Conservation (phyloP, 2,329 filamentous ascomycete species). For the Ophiostoma himal-ulmi region DNA sequence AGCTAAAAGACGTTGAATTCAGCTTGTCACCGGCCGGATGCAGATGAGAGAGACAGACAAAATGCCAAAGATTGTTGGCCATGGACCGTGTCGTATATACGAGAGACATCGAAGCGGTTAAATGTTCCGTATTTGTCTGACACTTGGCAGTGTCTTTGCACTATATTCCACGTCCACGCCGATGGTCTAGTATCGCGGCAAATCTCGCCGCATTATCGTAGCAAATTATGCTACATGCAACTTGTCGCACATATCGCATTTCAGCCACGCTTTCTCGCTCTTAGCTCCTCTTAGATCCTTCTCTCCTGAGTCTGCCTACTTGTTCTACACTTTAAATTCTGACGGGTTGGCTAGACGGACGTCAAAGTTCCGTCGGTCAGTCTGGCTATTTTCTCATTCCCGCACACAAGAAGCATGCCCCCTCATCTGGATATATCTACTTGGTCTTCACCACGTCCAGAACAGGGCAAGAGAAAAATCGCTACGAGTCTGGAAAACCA, state of each 20-base stretch:
- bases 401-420: not conserved
- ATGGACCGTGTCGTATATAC: not conserved
- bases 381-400: not conserved
- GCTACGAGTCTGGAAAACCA: not conserved
- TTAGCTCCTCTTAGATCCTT: not conserved
- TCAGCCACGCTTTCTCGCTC: not conserved
- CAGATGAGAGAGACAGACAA: not conserved
- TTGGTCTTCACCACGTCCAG: not conserved
- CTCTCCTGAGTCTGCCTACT: not conserved
- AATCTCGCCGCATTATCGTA: too few relatives aligned
- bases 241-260: not conserved
- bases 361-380: not conserved
- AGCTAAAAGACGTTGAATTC: not conserved
- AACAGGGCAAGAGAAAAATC: not conserved
- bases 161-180: not conserved
- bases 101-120: not conserved
- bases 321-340: not conserved
- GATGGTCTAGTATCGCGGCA: not conserved
- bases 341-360: not conserved
- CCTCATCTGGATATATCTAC: not conserved
- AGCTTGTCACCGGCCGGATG: not conserved
- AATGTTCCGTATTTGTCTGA: not conserved
- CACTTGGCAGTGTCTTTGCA: not conserved
- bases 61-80: too few relatives aligned
- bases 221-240: too few relatives aligned